Conservation (phyloP, 2,329 filamentous ascomycete species). For the Nothophoma quercina region DNA sequence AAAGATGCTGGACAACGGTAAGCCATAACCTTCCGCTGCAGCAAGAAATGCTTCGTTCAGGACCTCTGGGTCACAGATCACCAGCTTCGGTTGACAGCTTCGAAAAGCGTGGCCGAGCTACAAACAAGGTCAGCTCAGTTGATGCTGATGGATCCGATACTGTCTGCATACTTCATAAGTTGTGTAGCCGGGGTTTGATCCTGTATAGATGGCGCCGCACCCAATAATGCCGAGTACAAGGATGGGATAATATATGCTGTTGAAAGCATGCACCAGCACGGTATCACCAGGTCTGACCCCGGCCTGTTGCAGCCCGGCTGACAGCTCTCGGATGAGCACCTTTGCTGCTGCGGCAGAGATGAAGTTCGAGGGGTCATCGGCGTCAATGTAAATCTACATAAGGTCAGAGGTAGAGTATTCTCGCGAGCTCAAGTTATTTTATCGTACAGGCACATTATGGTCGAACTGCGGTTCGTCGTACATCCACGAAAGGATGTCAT, state of each 20-base stretch:
- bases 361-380: constrained; percentile 53
- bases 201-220: constrained; percentile 49
- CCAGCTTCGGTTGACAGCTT: constrained; percentile 43
- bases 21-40: constrained; percentile 14
- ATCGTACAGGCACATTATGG: neutral
- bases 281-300: constrained; percentile 59
- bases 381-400: constrained; percentile 64
- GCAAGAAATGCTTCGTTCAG: constrained; percentile 32
- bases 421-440: neutral
- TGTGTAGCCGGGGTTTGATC: constrained; percentile 50
- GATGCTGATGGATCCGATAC: too few species aligned
- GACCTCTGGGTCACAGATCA: constrained; percentile 45
- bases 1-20: constrained; percentile 25
- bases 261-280: constrained; percentile 63
- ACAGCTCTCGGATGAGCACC: constrained; percentile 56
- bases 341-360: constrained; percentile 57
- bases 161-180: constrained; percentile 29
- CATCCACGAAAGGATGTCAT: constrained; percentile 25
- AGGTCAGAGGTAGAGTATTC: too few species aligned
- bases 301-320: constrained; percentile 58
- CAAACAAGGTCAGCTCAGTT: too few species aligned
- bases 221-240: constrained; percentile 39
- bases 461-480: constrained; percentile 19
- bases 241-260: constrained; percentile 53
- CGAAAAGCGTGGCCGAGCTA: constrained; percentile 47